phyloP scores from a whole-genome alignment of 1,139 yeast genomes.

The Debaryomycetaceae sp. region DNA sequence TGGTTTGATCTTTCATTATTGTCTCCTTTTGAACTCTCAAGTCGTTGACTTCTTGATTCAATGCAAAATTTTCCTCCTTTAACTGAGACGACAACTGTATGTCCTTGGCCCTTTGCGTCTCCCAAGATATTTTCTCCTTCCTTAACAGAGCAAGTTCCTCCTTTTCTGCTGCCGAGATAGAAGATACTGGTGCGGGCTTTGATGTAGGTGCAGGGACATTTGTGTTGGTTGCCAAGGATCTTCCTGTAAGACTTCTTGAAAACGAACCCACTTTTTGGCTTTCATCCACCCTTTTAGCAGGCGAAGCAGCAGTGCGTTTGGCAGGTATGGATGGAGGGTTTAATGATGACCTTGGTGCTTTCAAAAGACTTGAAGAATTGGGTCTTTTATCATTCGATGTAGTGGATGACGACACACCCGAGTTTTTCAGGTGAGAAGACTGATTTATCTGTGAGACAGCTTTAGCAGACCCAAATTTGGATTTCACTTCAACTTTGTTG shows the following conservation, averaged over 20 bases:
- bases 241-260: slow-evolving; percentile 37
- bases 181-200: slow-evolving; percentile 9
- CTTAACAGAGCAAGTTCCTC: slow-evolving; percentile 53
- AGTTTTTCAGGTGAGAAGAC: not conserved
- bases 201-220: slow-evolving; percentile 12
- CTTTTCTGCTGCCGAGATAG: slow-evolving; percentile 22
- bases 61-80: slow-evolving; percentile 39
- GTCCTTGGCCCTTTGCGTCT: slow-evolving; percentile 39
- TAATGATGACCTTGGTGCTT: slow-evolving; percentile 8
- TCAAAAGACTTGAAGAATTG: slow-evolving; percentile 2
- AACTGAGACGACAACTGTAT: slow-evolving; percentile 37
- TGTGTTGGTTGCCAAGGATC: slow-evolving; percentile 25
- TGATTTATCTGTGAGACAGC: slow-evolving; percentile 2
- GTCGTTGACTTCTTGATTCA: slow-evolving; percentile 42
- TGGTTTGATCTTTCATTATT: slow-evolving; percentile 48
- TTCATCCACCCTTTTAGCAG: slow-evolving; percentile 46
- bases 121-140: slow-evolving; percentile 52
- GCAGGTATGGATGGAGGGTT: slow-evolving; percentile 46
- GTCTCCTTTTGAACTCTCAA: slow-evolving; percentile 32
- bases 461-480: slow-evolving; percentile 12
- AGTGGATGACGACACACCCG: not conserved
- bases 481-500: slow-evolving; percentile 55
- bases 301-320: slow-evolving; percentile 65
- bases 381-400: not conserved
- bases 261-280: slow-evolving; percentile 24